Evolutionary conservation across 148 eudicot genomes (phyloP).

Genomic region (Fallopia convolvulus): DNA sequence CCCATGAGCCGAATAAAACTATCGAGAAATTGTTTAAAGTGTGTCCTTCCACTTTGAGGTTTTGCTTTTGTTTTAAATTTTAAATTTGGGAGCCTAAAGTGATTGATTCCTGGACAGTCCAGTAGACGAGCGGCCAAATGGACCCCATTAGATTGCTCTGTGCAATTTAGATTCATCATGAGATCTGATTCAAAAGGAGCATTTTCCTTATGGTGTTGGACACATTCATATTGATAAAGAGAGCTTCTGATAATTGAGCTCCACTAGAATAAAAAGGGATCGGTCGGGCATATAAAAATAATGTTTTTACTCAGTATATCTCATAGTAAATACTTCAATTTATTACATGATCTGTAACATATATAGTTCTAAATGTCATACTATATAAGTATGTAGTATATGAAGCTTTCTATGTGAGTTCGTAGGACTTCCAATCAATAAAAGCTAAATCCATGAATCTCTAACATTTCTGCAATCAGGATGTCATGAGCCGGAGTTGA

Average conservation of each 20-base stretch:
- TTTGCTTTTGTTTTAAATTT: background rate
- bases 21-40: background rate
- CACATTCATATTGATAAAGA: too few relatives aligned
- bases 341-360: too few relatives aligned
- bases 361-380: too few relatives aligned
- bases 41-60: background rate
- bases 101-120: background rate
- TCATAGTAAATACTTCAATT: too few relatives aligned
- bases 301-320: too few relatives aligned
- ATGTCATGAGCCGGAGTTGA: slow-evolving; percentile 22
- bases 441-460: background rate
- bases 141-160: background rate
- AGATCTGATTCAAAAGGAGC: too few relatives aligned
- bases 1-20: background rate
- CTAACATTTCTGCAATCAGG: slow-evolving; percentile 12
- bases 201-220: too few relatives aligned
- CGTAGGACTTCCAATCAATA: background rate
- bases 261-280: too few relatives aligned
- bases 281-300: background rate
- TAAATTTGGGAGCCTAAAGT: slow-evolving; percentile 1
- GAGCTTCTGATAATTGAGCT: too few relatives aligned
- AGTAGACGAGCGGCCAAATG: background rate
- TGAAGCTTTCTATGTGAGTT: background rate
- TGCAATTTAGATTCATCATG: background rate
- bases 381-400: background rate